Evolutionary conservation across 2,329 filamentous ascomycete genomes (phyloP).

Genomic region (Fusarium sp.): DNA sequence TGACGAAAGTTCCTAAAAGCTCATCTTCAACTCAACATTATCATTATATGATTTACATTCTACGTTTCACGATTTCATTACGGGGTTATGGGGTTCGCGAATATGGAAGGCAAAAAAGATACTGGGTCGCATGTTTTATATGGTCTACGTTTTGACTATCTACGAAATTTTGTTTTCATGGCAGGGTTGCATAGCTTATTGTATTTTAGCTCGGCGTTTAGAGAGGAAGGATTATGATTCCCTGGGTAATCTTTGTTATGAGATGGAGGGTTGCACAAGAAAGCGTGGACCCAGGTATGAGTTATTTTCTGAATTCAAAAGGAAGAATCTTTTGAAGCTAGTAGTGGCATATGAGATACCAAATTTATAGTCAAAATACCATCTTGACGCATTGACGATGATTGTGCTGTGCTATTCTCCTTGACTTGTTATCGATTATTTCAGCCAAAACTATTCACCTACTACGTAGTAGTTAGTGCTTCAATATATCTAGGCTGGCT

Average conservation of each 20-base stretch:
- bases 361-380: slow-evolving; percentile 15
- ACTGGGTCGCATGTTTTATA: slow-evolving; percentile 3
- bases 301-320: slow-evolving; percentile 12
- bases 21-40: neutral
- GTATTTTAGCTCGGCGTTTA: slow-evolving; percentile 48
- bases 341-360: slow-evolving; percentile 27
- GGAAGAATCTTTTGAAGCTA: neutral
- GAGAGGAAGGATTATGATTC: slow-evolving; percentile 34
- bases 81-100: neutral
- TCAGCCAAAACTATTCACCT: no score
- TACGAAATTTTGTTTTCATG: slow-evolving; percentile 15
- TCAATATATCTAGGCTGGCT: no score
- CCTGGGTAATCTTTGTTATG: slow-evolving; percentile 24
- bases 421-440: no score
- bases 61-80: slow-evolving; percentile 12
- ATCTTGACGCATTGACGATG: neutral
- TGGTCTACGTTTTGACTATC: neutral
- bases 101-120: slow-evolving; percentile 13
- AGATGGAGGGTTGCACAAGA: slow-evolving; percentile 7
- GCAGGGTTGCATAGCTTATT: slow-evolving; percentile 23
- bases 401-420: no score
- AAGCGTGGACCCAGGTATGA: slow-evolving; percentile 7
- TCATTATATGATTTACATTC: slow-evolving; percentile 6
- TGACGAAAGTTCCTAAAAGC: slow-evolving; percentile 48
- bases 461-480: no score